Conservation (phyloP, 176 grass and related monocot species). For the Ensete ventricosum region DNA sequence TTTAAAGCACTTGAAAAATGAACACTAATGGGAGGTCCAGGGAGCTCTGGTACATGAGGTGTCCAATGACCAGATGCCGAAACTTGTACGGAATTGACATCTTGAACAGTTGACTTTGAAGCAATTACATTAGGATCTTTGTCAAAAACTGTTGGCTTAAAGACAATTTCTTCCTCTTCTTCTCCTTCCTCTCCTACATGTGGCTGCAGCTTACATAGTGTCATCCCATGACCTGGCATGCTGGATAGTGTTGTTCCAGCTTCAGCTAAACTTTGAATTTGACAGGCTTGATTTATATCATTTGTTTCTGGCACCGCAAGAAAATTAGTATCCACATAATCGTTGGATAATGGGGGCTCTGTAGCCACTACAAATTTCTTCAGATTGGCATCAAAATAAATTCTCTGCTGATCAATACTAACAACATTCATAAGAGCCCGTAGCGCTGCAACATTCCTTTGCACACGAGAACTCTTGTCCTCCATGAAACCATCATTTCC, state of each 20-base stretch:
- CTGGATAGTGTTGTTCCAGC: conserved; percentile 8
- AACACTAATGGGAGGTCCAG: conserved; percentile 1
- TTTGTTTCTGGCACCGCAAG: conserved; percentile 7
- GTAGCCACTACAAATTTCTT: conserved; percentile 52
- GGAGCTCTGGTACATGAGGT: too few relatives aligned
- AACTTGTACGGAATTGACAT: conserved; percentile 23
- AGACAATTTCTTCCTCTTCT: conserved; percentile 65
- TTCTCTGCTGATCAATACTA: conserved; percentile 51
- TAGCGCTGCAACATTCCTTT: conserved; percentile 52
- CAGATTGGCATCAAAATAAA: conserved; percentile 55
- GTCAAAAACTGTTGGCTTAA: conserved; percentile 43
- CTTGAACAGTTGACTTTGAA: conserved; percentile 16
- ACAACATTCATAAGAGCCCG: conserved; percentile 43
- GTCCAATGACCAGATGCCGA: conserved; percentile 18
- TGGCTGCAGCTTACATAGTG: conserved; percentile 10
- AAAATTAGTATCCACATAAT: conserved; percentile 6
- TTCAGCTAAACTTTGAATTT: conserved; percentile 8
- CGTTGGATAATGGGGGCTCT: conserved; percentile 32
- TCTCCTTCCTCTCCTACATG: conserved; percentile 58
- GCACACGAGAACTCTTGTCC: conserved; percentile 52
- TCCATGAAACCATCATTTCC: conserved; percentile 47
- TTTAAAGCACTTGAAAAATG: conserved; percentile 27
- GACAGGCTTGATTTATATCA: conserved; percentile 17
- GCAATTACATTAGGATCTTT: conserved; percentile 22
- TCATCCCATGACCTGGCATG: too few relatives aligned